Conservation (phyloP, 805 yeast genomes). For the Kluyveromyces wickerhamii region DNA sequence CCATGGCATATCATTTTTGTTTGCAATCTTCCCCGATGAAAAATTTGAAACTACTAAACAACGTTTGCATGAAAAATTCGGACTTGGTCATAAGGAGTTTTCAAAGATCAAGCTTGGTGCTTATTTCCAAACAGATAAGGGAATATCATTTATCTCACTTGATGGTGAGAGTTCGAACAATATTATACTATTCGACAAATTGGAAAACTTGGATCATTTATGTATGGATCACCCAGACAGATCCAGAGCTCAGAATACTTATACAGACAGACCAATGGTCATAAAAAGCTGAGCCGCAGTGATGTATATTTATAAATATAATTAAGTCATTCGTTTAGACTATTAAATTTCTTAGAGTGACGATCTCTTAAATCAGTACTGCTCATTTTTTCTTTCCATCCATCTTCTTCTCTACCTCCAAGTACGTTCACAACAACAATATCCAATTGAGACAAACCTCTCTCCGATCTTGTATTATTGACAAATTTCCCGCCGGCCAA, state of each 20-base stretch:
- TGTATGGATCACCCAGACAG: conserved; percentile 89
- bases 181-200: conserved; percentile 46
- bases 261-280: conserved; percentile 51
- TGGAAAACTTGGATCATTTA: conserved; percentile 44
- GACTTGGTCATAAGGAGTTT: conserved; percentile 73
- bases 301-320: not conserved
- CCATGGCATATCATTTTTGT: conserved; percentile 84
- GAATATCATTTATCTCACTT: conserved; percentile 31
- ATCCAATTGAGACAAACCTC: conserved; percentile 44
- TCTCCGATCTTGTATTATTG: conserved; percentile 53
- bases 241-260: conserved; percentile 44
- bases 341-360: conserved; percentile 1
- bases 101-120: conserved; percentile 55
- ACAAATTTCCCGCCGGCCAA: conserved; percentile 63
- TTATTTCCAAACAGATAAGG: conserved; percentile 25
- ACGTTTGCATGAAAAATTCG: conserved; percentile 62
- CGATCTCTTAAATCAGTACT: conserved; percentile 67
- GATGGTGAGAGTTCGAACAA: conserved; percentile 41
- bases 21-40: conserved; percentile 65
- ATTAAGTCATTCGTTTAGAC: not conserved
- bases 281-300: conserved; percentile 34
- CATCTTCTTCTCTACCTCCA: conserved; percentile 50
- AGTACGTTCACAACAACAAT: conserved; percentile 54
- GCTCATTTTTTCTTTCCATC: conserved; percentile 69
- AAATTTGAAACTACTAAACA: conserved; percentile 49